Evolutionary conservation across 129 eudicot species (phyloP).

Genomic region (Chrysanthemum seticuspe): DNA sequence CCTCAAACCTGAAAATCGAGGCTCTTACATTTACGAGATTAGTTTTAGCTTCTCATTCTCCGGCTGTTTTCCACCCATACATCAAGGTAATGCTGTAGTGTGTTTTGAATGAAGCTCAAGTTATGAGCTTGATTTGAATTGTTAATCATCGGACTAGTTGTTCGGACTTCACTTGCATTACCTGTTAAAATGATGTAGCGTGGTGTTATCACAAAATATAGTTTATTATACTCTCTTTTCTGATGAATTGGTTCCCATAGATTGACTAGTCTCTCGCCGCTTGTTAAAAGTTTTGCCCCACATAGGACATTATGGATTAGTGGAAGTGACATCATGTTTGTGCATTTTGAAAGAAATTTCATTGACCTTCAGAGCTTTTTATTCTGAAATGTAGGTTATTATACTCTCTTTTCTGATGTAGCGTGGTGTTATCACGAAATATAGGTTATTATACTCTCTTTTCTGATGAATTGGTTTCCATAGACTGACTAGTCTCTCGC

Average conservation of each 20-base stretch:
- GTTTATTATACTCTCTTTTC: background rate
- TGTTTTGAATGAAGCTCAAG: background rate
- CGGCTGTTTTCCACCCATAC: constrained; percentile 89
- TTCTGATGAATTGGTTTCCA: background rate
- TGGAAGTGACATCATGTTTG: background rate
- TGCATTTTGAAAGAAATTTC: no score
- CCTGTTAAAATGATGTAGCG: no score
- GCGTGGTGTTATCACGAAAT: background rate
- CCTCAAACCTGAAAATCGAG: constrained; percentile 94
- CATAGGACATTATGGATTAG: background rate
- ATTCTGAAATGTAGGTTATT: background rate
- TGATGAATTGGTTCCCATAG: background rate
- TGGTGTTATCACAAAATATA: background rate
- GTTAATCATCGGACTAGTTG: constrained; percentile 13
- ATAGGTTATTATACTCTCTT: background rate
- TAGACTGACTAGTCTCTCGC: constrained; percentile 2
- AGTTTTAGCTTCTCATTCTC: constrained; percentile 92
- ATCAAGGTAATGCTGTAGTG: constrained; percentile 68
- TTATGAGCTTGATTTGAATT: constrained; percentile 9
- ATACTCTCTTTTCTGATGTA: background rate
- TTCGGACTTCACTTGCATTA: background rate
- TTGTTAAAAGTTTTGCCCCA: constrained; percentile 7
- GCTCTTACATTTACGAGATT: constrained; percentile 92
- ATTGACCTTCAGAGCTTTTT: no score
- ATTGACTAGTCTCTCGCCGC: constrained; percentile 3